Conservation (phyloP, 2,329 filamentous ascomycete genomes). For the Aspergillus sp. region DNA sequence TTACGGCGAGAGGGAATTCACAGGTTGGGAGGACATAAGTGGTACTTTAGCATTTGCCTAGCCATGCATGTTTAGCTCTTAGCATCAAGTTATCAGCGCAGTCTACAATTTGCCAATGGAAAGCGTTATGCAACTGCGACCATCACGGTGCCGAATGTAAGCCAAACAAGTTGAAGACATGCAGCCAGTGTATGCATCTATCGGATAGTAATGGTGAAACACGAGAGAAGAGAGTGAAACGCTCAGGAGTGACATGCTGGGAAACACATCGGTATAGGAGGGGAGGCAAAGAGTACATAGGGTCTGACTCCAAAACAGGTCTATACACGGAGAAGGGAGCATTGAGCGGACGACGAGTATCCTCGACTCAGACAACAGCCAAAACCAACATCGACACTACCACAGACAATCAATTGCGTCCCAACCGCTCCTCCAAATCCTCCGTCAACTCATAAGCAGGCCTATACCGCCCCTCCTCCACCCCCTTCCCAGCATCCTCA, state of each 20-base stretch:
- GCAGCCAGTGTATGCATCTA: not conserved
- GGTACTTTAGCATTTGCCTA: conserved; percentile 30
- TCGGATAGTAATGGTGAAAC: not conserved
- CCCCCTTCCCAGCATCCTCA: conserved; percentile 25
- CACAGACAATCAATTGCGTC: conserved; percentile 56
- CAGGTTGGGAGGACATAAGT: conserved; percentile 10
- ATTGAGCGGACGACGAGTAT: not conserved
- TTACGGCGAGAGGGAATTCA: conserved; percentile 1
- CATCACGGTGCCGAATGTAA: not conserved
- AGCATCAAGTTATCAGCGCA: conserved; percentile 4
- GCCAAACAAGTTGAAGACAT: not conserved
- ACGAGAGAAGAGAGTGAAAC: not conserved
- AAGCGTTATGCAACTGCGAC: conserved; percentile 5
- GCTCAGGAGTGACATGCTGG: not conserved
- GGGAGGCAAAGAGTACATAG: not conserved
- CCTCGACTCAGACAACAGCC: not conserved
- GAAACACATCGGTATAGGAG: not conserved
- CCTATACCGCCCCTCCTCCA: conserved; percentile 52
- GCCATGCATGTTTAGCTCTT: conserved; percentile 23
- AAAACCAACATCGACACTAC: not conserved
- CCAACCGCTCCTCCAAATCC: conserved; percentile 77
- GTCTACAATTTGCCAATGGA: conserved; percentile 15
- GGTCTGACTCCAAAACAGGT: not conserved
- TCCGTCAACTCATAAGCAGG: conserved; percentile 75
- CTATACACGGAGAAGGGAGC: not conserved